Base-by-base conservation (phyloP, 805 yeast species). In the Zygosaccharomyces kombuchaensis region DNA sequence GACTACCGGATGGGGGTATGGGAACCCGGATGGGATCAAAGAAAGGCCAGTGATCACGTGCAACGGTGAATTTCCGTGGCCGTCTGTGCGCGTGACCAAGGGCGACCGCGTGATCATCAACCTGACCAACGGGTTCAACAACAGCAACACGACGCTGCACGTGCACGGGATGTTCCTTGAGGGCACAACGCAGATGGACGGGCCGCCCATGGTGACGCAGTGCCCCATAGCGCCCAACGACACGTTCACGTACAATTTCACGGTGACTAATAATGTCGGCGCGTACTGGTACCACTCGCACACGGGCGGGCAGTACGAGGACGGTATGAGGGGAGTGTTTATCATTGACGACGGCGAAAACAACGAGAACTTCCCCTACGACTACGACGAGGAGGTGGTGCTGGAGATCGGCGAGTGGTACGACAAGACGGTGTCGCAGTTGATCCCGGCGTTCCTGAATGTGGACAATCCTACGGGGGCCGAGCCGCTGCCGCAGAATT, bases 221-320 rank as follows among this genome's bases (percentile, higher is more conserved):
- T 93, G 98, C 75, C 95, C 96, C 23, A 82, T 88, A 54, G 81
- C 86, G n/a, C 84, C 95, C 5, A 85, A 85, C 44, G 77, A 78
- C 50, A 76, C 85, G 14, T 73, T 79, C 68, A 67, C 82, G 52
- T 93, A 93, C 74, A 89, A 91, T 73, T 93, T 93, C 68, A 84
- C 96, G 22, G 87, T 89, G 50, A 78, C 77, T 40, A 66, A 64
- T 49, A 96, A 93, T 69, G 80, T 74, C 47, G 99, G 99, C 59
- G 78, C 96, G 14, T 93, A 74, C 75, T 93, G 99, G 99, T 93
- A 91, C 74, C 99, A 93, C 68, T 87, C 98, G 25, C 99, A 93
- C 70, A 80, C 90, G 29, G 68, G 75, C 17, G 91, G 90, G 56
- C 95, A 90, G 68, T 89, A 89, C 59, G 90, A 93, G 66, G 98